These are phyloP conservation scores for Jackrogersella multiformis DNA, from an alignment of 495 filamentous ascomycete species.

Conservation along the genomic window DNA sequence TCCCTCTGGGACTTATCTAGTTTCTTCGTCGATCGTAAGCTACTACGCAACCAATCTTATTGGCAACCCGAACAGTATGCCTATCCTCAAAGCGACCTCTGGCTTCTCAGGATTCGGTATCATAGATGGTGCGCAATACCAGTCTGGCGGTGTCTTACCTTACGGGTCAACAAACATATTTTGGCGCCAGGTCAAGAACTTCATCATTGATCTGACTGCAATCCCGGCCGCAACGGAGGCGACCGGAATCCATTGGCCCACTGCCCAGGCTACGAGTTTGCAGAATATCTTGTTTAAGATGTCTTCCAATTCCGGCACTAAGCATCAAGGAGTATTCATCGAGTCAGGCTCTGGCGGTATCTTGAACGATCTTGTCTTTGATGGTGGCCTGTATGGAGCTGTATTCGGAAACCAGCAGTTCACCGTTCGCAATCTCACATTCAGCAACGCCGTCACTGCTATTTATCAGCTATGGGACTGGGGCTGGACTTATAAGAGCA, in stretches of 20 bases:
- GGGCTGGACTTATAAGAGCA: constrained; percentile 74
- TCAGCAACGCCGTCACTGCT: constrained; percentile 65
- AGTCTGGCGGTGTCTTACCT: constrained; percentile 39
- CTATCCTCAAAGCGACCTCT: constrained; percentile 70
- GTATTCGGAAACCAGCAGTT: constrained; percentile 83
- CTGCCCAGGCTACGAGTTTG: constrained; percentile 75
- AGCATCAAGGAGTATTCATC: constrained; percentile 80
- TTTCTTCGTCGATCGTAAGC: constrained; percentile 71
- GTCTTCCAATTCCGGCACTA: constrained; percentile 61
- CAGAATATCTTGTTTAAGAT: constrained; percentile 78
- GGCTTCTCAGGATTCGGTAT: constrained; percentile 66
- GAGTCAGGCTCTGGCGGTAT: constrained; percentile 80
- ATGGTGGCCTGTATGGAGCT: constrained; percentile 71
- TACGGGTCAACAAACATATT: constrained; percentile 74
- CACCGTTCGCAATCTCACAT: constrained; percentile 75
- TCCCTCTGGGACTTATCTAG: constrained; percentile 76
- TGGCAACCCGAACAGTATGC: constrained; percentile 73
- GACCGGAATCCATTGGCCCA: constrained; percentile 83
- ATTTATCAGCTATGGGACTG: constrained; percentile 62
- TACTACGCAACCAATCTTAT: constrained; percentile 72
- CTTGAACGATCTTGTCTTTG: constrained; percentile 75
- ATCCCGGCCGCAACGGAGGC: constrained; percentile 62
- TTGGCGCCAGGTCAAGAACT: constrained; percentile 77
- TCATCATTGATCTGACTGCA: constrained; percentile 73
- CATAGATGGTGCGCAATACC: constrained; percentile 68